Evolutionary conservation across 1,139 yeast genomes (phyloP).

Genomic region (Protomyces macrosporus): DNA sequence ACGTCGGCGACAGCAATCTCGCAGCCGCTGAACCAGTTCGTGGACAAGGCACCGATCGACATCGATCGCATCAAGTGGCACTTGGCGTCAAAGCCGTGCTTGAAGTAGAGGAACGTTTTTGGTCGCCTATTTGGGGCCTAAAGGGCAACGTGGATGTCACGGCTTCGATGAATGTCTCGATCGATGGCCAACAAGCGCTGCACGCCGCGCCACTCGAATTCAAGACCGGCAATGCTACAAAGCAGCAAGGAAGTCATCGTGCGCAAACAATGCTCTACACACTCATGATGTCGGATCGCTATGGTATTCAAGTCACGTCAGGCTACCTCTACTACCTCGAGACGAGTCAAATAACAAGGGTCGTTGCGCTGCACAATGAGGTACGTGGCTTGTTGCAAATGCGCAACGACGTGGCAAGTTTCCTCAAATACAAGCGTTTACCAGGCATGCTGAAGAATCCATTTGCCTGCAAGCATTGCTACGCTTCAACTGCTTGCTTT

Average conservation of each 20-base stretch:
- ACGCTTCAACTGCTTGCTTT: slow-evolving; percentile 60
- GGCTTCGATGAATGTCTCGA: slow-evolving; percentile 51
- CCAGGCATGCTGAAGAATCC: slow-evolving; percentile 57
- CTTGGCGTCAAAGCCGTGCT: slow-evolving; percentile 56
- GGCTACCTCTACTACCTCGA: slow-evolving; percentile 73
- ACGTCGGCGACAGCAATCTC: slow-evolving; percentile 36
- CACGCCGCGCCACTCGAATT: slow-evolving; percentile 63
- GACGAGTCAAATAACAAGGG: slow-evolving; percentile 50
- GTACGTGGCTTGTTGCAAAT: slow-evolving; percentile 61
- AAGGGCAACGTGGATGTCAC: slow-evolving; percentile 89
- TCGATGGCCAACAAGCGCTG: slow-evolving; percentile 22
- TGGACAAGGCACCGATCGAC: slow-evolving; percentile 3
- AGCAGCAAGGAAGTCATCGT: slow-evolving; percentile 59
- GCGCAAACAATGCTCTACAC: slow-evolving; percentile 90
- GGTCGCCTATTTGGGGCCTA: slow-evolving; percentile 90
- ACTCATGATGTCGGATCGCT: slow-evolving; percentile 69
- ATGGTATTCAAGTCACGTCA: slow-evolving; percentile 54
- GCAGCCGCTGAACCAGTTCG: slow-evolving; percentile 9
- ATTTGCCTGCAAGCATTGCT: slow-evolving; percentile 65
- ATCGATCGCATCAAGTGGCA: slow-evolving; percentile 13
- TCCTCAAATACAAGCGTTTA: slow-evolving; percentile 47
- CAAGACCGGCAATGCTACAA: slow-evolving; percentile 62
- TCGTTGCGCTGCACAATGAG: slow-evolving; percentile 44
- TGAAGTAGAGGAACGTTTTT: slow-evolving; percentile 83
- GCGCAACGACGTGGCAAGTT: slow-evolving; percentile 64